These are phyloP conservation scores for Castanea sativa DNA, from an alignment of 306 rosid species.

Conservation along the genomic window DNA sequence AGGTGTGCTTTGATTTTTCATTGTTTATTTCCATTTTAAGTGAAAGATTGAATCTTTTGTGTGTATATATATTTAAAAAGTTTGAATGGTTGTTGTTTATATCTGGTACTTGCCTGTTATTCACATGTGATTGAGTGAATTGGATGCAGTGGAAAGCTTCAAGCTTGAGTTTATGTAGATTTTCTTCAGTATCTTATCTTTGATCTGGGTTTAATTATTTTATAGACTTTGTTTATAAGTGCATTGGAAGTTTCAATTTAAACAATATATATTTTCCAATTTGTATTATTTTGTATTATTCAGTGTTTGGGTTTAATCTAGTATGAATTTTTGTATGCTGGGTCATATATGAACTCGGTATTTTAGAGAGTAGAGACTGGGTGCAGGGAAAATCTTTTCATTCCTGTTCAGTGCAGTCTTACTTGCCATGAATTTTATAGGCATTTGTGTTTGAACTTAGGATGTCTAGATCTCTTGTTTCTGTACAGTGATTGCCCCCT, in stretches of 20 bases:
- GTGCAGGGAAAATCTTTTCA: background rate
- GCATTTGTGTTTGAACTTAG: too few species aligned
- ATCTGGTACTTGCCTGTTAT: background rate
- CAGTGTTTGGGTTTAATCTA: background rate
- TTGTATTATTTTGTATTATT: background rate
- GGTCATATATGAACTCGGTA: background rate
- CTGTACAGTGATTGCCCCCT: background rate
- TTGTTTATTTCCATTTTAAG: background rate
- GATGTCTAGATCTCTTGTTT: background rate
- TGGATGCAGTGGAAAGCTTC: background rate
- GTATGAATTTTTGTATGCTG: background rate
- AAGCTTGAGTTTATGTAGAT: background rate
- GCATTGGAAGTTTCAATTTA: background rate
- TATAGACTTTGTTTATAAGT: background rate
- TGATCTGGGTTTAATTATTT: background rate
- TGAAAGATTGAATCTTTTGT: background rate
- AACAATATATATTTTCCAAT: background rate
- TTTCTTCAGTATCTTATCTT: background rate
- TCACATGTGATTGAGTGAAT: background rate
- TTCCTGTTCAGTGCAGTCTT: background rate
- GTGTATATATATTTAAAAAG: too few species aligned
- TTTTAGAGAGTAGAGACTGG: background rate
- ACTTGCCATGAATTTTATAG: too few species aligned
- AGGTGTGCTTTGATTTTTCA: conserved; percentile 25
- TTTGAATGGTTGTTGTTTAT: background rate